These are phyloP conservation scores for Priceomyces melissophilus DNA, from an alignment of 805 yeast genomes.

Conservation along the genomic window DNA sequence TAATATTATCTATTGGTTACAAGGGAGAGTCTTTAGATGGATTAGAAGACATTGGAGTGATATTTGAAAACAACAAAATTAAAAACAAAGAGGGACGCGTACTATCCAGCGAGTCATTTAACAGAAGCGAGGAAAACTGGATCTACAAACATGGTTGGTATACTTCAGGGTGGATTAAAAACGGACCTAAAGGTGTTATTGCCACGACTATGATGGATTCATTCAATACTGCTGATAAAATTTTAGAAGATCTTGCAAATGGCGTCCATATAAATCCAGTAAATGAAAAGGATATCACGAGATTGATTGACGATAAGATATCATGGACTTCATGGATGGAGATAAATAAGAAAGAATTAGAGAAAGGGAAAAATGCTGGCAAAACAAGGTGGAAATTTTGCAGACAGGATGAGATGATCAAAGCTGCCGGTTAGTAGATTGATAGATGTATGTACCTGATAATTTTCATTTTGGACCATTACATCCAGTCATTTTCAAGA, in stretches of 20 bases:
- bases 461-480: constrained; percentile 6
- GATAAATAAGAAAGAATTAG: constrained; percentile 52
- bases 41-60: constrained; percentile 38
- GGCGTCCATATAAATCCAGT: constrained; percentile 23
- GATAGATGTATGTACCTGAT: not conserved
- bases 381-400: constrained; percentile 60
- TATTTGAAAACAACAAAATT: constrained; percentile 28
- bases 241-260: constrained; percentile 53
- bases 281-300: constrained; percentile 11
- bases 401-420: constrained; percentile 47
- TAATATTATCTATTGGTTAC: constrained; percentile 82
- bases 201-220: constrained; percentile 88
- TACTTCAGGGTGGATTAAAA: constrained; percentile 87
- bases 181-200: constrained; percentile 86
- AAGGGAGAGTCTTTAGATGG: constrained; percentile 63
- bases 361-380: constrained; percentile 44
- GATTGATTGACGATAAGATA: constrained; percentile 21
- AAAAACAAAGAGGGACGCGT: constrained; percentile 35
- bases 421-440: constrained; percentile 21
- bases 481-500: constrained; percentile 30
- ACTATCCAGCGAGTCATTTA: constrained; percentile 12
- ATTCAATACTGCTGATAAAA: constrained; percentile 64
- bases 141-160: constrained; percentile 52
- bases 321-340: constrained; percentile 67
- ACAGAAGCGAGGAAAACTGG: constrained; percentile 14